Evolutionary conservation across 2,329 filamentous ascomycete species (phyloP), one percentile per base, ranked within the genome.

Genomic region (Ilyonectria mors-panacis): DNA sequence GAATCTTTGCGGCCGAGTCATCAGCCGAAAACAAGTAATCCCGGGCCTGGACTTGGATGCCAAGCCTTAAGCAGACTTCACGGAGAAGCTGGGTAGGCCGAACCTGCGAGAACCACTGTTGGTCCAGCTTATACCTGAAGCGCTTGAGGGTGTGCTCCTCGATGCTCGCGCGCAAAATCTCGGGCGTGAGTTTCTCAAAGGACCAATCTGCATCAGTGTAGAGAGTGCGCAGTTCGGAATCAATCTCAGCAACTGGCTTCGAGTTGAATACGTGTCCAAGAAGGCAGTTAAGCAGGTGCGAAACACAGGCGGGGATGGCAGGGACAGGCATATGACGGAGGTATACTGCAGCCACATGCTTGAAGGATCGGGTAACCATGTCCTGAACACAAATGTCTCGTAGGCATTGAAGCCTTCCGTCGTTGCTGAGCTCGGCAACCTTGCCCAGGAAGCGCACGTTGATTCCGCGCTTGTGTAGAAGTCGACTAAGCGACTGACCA

Each of bases 381-480:
- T 99, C 96, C 78, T 97, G 95, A 47, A 94, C 82, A 68, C 92
- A 89, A 42, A 99, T 88, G 63, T 91, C 89, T 70, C 89, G 91
- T 74, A 99, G 86, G 68, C 94, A 94, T 73, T 91, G 85, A 26
- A 98, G 86, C 68, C 94, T 91, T 60, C 89, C 86, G 63, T 92
- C 92, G 71, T 89, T 88, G 73, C 92, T 90, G 58, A 93, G 86
- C 65, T 88, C 85, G 13, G 94, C 92, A 69, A 99, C 83, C 81
- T 91, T 92, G 72, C 96, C 96, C n/a, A 98, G 87, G 80, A 99
- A 99, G 77, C 97, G 90, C 69, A 98, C 88, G 84, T 99, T 99
- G 85, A 99, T 95, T 82, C 96, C 96, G 47, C 95, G 93, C 86
- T 97, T 97, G 85, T 99, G 96, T 78, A 99, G 87, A 58, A 98